phyloP scores from a whole-genome alignment of 768 basidiomycete species.

The Pulveroboletus sp. region DNA sequence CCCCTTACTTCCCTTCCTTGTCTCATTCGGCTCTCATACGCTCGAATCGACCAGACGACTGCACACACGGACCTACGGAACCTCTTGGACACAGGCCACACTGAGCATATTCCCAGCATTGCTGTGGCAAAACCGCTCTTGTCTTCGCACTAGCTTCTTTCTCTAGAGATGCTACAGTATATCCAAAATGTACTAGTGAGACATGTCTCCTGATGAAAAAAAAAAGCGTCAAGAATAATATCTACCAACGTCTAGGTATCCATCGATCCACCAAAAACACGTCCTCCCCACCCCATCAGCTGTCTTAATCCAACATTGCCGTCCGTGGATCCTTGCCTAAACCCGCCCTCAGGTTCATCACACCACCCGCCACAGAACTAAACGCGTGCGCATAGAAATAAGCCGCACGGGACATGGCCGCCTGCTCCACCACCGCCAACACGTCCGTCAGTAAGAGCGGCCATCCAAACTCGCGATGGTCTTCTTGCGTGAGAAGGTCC shows the following conservation, averaged over 20 bases:
- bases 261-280: not conserved
- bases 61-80: too few species aligned
- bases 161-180: not conserved
- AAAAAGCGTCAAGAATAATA: too few species aligned
- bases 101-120: too few species aligned
- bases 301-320: constrained; percentile 30
- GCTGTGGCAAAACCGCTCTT: too few species aligned
- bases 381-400: constrained; percentile 41
- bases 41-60: too few species aligned
- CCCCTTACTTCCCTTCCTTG: too few species aligned
- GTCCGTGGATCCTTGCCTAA: constrained; percentile 39
- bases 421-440: constrained; percentile 40
- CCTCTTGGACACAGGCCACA: too few species aligned
- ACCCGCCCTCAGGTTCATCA: constrained; percentile 38
- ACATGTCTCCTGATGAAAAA: too few species aligned
- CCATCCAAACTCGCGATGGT: constrained; percentile 38
- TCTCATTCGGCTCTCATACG: too few species aligned
- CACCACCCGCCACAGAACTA: constrained; percentile 39
- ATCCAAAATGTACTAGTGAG: not conserved
- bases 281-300: not conserved
- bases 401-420: constrained; percentile 30
- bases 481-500: constrained; percentile 41
- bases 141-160: not conserved
- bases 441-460: constrained; percentile 40
- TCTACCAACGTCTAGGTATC: too few species aligned